Conservation (phyloP, 2,329 filamentous ascomycete genomes). For the Xylariaceae sp. region DNA sequence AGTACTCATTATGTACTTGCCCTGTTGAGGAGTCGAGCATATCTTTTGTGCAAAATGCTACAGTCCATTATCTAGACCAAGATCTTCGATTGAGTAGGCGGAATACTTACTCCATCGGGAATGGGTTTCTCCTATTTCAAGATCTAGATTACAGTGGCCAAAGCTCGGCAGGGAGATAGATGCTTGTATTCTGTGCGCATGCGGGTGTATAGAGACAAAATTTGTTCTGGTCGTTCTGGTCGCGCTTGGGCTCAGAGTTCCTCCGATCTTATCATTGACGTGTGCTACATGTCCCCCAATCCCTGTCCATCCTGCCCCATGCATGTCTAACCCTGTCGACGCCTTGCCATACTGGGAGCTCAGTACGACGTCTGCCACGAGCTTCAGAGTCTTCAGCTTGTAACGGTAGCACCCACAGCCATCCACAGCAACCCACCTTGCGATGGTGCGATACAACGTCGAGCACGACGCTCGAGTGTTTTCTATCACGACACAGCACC, state of each 20-base stretch:
- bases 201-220: no score
- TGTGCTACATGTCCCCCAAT: no score
- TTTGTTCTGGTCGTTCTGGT: no score
- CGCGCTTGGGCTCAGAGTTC: constrained; percentile 16
- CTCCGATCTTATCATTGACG: constrained; percentile 17
- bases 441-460: constrained; percentile 9
- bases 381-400: constrained; percentile 20
- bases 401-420: constrained; percentile 12
- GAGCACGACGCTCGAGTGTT: constrained; percentile 12
- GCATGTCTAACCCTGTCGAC: no score
- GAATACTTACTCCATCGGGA: constrained; percentile 7
- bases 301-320: no score
- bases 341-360: no score
- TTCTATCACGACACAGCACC: no score
- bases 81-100: constrained; percentile 5
- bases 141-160: constrained; percentile 3
- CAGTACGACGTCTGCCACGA: constrained; percentile 13
- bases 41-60: neutral
- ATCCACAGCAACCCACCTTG: neutral
- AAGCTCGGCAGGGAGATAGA: no score
- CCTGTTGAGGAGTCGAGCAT: neutral
- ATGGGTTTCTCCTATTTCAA: constrained; percentile 3
- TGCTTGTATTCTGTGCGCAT: no score
- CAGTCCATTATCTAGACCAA: neutral
- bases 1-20: no score